Evolutionary conservation across 495 filamentous ascomycete genomes (phyloP), one percentile per base, ranked within the genome.

Genomic region (Daldinia concentrica): DNA sequence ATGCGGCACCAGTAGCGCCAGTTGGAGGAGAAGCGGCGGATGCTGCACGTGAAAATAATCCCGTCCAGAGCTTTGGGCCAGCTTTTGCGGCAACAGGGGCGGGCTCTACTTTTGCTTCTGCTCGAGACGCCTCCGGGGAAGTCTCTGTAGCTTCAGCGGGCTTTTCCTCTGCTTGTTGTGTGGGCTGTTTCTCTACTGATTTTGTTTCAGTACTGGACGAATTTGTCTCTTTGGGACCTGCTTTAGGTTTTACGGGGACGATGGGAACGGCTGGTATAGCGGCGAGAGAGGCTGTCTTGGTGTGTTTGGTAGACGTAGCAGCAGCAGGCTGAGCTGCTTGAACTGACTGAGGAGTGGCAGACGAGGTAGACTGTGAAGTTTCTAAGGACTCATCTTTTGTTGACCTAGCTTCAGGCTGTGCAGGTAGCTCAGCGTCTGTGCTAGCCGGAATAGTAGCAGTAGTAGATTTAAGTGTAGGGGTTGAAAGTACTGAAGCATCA

Each of bases 11-110:
- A 29, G 72, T 55, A 17, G 68, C 30, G 34, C 62, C 61, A 9
- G 64, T 64, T 8, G 62, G 55, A 45, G 76, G 55, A 0, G 73
- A 34, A 34, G 79, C 75, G 30, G 79, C 66, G 12, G 79, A 62
- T 22, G 78, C 76, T 57, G 89, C 85, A 36, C 85, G 84, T 41
- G 89, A 80, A 45, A 95, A 89, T 17, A 96, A 80, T 51, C 91
- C 90, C 9, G 92, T 89, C 93, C 93, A 96, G 4, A 90, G 89
- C 76, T 92, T 93, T 3, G 90, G 90, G 48, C 77, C 79, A 4
- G 80, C 66, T 43, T 79, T 82, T 3, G 81, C 68, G 30, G 86
- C 77, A 22, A 79, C 78, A 48, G 85, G 75, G 14, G 84, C 78
- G 15, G 64, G 43, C 9, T 65, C 77, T 6, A 71, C 64, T 36